These are phyloP conservation scores for Phaffomyces antillensis DNA, from an alignment of 805 yeast species.

Conservation along the genomic window DNA sequence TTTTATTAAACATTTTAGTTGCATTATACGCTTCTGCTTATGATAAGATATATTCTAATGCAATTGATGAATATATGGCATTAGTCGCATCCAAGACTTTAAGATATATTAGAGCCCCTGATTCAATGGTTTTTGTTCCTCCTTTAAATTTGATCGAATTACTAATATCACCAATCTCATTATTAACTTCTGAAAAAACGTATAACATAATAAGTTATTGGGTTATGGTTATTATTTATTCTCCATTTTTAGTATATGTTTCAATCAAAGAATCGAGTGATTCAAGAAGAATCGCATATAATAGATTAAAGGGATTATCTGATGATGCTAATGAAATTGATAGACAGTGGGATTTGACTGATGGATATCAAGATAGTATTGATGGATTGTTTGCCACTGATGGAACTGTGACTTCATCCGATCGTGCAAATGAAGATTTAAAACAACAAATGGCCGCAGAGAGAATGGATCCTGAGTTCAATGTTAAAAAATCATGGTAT, in stretches of 20 bases:
- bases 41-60: conserved; percentile 71
- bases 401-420: conserved; percentile 20
- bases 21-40: conserved; percentile 85
- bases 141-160: conserved; percentile 75
- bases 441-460: conserved; percentile 57
- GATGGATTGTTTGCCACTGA: conserved; percentile 25
- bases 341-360: conserved; percentile 77
- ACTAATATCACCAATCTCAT: conserved; percentile 38
- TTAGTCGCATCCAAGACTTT: conserved; percentile 78
- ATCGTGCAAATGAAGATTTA: conserved; percentile 32
- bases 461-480: conserved; percentile 58
- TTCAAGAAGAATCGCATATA: conserved; percentile 67
- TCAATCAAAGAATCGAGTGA: conserved; percentile 56
- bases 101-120: conserved; percentile 83
- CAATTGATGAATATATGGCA: conserved; percentile 80
- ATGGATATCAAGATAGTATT: conserved; percentile 47
- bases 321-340: conserved; percentile 79
- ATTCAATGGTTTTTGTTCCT: conserved; percentile 76
- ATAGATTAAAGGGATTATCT: conserved; percentile 51
- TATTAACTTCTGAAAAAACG: conserved; percentile 28
- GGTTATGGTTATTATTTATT: conserved; percentile 59
- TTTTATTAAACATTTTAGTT: conserved; percentile 74
- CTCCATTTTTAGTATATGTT: conserved; percentile 57
- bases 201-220: conserved; percentile 40
- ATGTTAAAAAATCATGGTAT: conserved; percentile 47